Conservation (phyloP, 2,329 filamentous ascomycete genomes). For the Neonectria sp. region DNA sequence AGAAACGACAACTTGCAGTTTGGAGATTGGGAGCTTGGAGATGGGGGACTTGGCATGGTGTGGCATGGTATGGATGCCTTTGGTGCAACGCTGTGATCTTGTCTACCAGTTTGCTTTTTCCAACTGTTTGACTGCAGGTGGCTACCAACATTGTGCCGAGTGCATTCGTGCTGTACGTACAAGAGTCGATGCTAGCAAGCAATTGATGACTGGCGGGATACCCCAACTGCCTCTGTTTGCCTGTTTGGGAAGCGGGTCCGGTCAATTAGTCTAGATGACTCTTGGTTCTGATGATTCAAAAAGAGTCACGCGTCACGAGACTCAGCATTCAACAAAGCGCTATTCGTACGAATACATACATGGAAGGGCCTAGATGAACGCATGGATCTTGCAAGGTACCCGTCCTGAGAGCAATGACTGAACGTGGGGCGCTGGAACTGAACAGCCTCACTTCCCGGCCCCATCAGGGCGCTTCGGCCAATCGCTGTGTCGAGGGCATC, state of each 20-base stretch:
- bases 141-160: neutral
- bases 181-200: neutral
- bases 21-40: neutral
- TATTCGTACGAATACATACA: neutral
- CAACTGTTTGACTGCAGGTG: neutral
- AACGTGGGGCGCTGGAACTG: neutral
- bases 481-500: neutral
- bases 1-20: neutral
- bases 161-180: neutral
- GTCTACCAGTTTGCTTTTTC: neutral
- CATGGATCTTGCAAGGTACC: slow-evolving; percentile 11
- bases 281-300: neutral
- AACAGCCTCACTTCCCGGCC: slow-evolving; percentile 13
- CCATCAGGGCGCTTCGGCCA: neutral
- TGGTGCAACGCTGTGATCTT: neutral
- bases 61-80: neutral
- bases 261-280: neutral
- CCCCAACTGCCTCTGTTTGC: neutral
- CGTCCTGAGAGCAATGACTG: neutral
- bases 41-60: neutral
- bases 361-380: slow-evolving; percentile 26
- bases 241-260: neutral
- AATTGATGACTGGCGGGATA: neutral
- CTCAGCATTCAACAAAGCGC: slow-evolving; percentile 6
- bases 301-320: slow-evolving; percentile 10